These are phyloP conservation scores for Platanthera zijinensis DNA, from an alignment of 106 monocot species.

Conservation along the genomic window DNA sequence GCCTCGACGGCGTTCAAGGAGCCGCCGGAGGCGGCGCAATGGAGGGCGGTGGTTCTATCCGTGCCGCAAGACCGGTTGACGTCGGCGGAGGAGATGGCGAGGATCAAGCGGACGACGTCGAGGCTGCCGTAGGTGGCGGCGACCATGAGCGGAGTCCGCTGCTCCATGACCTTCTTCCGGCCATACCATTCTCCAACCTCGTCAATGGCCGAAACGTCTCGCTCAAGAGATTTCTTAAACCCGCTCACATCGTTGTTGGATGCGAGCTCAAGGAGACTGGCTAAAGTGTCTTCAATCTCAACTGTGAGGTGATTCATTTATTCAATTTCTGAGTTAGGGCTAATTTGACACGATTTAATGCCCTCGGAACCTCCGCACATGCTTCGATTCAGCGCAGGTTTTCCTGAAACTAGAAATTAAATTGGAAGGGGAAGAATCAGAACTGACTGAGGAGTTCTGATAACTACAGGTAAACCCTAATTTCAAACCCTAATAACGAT, in stretches of 20 bases:
- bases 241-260: constrained; percentile 40
- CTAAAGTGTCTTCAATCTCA: neutral
- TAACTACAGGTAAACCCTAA: neutral
- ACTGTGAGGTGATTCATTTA: neutral
- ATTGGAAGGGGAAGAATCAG: neutral
- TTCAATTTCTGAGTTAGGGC: neutral
- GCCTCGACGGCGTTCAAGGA: constrained; percentile 29
- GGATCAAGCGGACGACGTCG: constrained; percentile 30
- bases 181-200: constrained; percentile 51
- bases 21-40: constrained; percentile 64
- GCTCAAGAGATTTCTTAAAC: constrained; percentile 18
- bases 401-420: neutral
- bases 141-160: constrained; percentile 58
- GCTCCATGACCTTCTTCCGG: constrained; percentile 39
- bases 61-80: constrained; percentile 34
- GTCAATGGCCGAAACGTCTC: constrained; percentile 21
- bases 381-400: neutral
- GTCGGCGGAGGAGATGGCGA: constrained; percentile 20
- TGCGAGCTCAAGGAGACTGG: constrained; percentile 41
- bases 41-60: constrained; percentile 48
- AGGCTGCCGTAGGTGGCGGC: constrained; percentile 66
- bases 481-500: neutral
- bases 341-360: neutral
- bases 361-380: neutral
- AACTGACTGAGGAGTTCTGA: neutral